These are phyloP conservation scores for Tetraselmis chui DNA, from an alignment of 139 green algal genomes.

Conservation along the genomic window DNA sequence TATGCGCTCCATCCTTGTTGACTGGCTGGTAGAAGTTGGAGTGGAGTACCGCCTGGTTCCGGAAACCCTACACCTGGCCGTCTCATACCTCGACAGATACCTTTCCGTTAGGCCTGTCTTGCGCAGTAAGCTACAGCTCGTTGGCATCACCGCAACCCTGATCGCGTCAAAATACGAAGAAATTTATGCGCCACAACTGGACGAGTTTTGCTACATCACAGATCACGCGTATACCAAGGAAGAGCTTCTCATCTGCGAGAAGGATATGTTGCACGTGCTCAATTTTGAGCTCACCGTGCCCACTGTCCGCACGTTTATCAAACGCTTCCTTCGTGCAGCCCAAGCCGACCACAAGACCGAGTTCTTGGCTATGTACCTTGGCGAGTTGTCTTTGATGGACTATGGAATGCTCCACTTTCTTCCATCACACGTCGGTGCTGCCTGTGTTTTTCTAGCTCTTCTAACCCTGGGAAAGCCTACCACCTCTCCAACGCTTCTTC, in stretches of 20 bases:
- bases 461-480: slow-evolving; percentile 33
- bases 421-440: slow-evolving; percentile 66
- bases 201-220: slow-evolving; percentile 95
- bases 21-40: slow-evolving; percentile 92
- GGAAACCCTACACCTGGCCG: slow-evolving; percentile 86
- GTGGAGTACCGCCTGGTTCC: slow-evolving; percentile 86
- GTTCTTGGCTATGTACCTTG: slow-evolving; percentile 77
- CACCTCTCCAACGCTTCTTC: slow-evolving; percentile 53
- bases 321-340: slow-evolving; percentile 74
- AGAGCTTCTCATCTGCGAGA: slow-evolving; percentile 81
- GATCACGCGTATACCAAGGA: slow-evolving; percentile 93
- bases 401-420: slow-evolving; percentile 70
- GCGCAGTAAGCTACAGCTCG: slow-evolving; percentile 58
- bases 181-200: slow-evolving; percentile 86
- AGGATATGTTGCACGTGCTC: slow-evolving; percentile 69
- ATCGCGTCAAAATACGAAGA: slow-evolving; percentile 96
- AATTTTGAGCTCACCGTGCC: slow-evolving; percentile 84
- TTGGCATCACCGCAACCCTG: slow-evolving; percentile 90
- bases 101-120: slow-evolving; percentile 52
- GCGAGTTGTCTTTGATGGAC: slow-evolving; percentile 85
- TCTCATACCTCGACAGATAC: slow-evolving; percentile 86
- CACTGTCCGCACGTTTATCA: slow-evolving; percentile 47
- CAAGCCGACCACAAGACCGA: slow-evolving; percentile 23
- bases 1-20: slow-evolving; percentile 92
- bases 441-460: slow-evolving; percentile 68